Evolutionary conservation across 495 filamentous ascomycete species (phyloP).

Genomic region (Schizothecium vesticola): DNA sequence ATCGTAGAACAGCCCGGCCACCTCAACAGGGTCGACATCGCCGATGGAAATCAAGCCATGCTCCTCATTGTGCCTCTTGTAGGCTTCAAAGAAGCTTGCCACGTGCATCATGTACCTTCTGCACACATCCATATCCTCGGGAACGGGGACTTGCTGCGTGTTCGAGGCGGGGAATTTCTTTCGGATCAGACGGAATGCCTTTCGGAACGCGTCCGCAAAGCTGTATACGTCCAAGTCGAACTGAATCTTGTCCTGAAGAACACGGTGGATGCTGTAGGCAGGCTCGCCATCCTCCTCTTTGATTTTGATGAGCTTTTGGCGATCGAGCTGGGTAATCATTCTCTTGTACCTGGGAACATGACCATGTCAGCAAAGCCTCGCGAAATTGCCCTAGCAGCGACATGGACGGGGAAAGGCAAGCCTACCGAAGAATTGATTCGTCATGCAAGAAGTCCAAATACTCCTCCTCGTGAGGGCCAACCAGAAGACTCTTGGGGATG

Average conservation of each 20-base stretch:
- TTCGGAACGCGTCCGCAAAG: slow-evolving; percentile 5
- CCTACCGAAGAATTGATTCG: slow-evolving; percentile 10
- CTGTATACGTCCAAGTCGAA: slow-evolving; percentile 7
- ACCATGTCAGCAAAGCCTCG: background rate
- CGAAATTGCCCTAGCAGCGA: too few species aligned
- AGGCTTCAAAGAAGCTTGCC: slow-evolving; percentile 9
- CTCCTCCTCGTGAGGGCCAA: slow-evolving; percentile 19
- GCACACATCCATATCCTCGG: slow-evolving; percentile 10
- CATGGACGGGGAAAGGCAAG: background rate
- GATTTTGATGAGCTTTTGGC: slow-evolving; percentile 13
- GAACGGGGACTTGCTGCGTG: slow-evolving; percentile 16
- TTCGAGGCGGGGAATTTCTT: slow-evolving; percentile 3
- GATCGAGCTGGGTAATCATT: slow-evolving; percentile 18
- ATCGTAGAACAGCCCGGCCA: slow-evolving; percentile 26
- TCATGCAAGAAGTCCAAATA: slow-evolving; percentile 20
- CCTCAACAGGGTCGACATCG: slow-evolving; percentile 6
- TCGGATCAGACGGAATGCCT: slow-evolving; percentile 6
- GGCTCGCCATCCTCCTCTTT: slow-evolving; percentile 4
- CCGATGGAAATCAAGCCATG: background rate
- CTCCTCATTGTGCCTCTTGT: background rate
- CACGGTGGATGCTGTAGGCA: slow-evolving; percentile 12
- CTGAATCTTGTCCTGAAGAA: slow-evolving; percentile 12
- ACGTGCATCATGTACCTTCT: slow-evolving; percentile 18
- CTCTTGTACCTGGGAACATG: slow-evolving; percentile 9
- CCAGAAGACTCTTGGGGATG: slow-evolving; percentile 21